Evolutionary conservation across 192 early-diverging fungal species (phyloP), one percentile per base, ranked within the genome.

Genomic region (Phlyctochytrium planicorne): DNA sequence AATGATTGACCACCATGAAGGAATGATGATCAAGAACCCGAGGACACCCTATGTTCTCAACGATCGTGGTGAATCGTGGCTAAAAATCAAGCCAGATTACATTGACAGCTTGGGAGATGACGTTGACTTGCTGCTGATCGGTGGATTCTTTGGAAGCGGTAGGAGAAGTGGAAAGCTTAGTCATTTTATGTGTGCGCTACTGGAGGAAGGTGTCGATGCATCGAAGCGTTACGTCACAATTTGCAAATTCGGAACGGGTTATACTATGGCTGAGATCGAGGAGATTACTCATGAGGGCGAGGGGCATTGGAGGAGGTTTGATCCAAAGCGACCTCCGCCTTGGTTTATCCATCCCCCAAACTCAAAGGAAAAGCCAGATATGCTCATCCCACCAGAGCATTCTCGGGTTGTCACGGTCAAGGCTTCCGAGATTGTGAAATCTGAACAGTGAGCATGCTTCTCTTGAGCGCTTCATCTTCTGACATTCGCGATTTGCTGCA

Each of bases 81-180:
- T 93, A 30, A 94, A 94, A 62, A 63, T 94, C 17, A 94, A 85
- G 64, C 87, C 91, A 0, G 92, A 94, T 17, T 94, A 92, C 70
- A 72, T 93, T 14, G 88, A 89, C 40, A 63, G 73, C 2, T 70
- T 92, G 1, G 80, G 76, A 35, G 89, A 94, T 53, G 87, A 87
- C 66, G 64, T 91, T 37, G 92, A 94, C 71, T 69, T 94, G 12
- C 59, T 94, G 4, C 63, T 94, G 1, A 79, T 94, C 36, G 92
- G 87, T 61, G 88, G 75, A 10, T 73, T 67, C 33, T 81, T 66
- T 60, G 91, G 91, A 2, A 65, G 77, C n/a, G 90, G 90, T 27
- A 63, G 78, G 12, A 78, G 89, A 3, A 69, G 75, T 36, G 84
- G 84, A 29, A 82, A 75, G 27, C 67, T 91, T 29, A 71, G 78